Evolutionary conservation across 257 asterid species (phyloP), one percentile per base, ranked within the genome.

Genomic region (Forsythia suspensa): DNA sequence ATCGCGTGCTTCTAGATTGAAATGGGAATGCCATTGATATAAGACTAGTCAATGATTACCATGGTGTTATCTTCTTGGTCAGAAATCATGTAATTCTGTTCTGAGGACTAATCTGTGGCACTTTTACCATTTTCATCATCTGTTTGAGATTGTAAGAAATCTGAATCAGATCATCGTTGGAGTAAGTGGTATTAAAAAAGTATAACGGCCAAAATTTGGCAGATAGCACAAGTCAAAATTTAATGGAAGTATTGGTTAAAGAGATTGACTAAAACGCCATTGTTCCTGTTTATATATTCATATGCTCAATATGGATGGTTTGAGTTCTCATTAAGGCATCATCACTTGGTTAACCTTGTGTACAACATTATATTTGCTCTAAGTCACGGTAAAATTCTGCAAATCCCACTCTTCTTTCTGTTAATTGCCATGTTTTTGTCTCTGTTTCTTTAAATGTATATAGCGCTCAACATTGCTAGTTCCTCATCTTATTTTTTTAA

Each of bases 271-370:
- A 46, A 42, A 39, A 42, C 34, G 6, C 40, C 40, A 21, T 76
- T 13, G n/a, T 41, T 52, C 65, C 70, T 48, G 21, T 24, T 78
- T 71, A 51, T 57, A 77, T 77, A 69, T 83, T 20, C 66, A 41
- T 15, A 65, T 37, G 46, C 4, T 72, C 21, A 15, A 57, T 71
- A 18, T 61, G 34, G 43, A 18, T 48, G 42, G 44, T 48, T n/a
- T 51, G 2, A 5, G 8, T 18, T 38, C 48, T 21, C 18, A 66
- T 75, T 75, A 36, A 74, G 75, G 68, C 51, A 24, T 11, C 34
- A 42, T 61, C 46, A 15, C 11, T 37, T 42, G 37, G 36, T 52
- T 73, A 52, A 12, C 21, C 65, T 77, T 52, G 77, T 36, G 5
- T 46, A 46, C 52, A 46, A 46, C 52, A 46, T 46, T 46, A 46